phyloP scores from a whole-genome alignment of 257 asterid genomes.

The Euphrasia confusa region DNA sequence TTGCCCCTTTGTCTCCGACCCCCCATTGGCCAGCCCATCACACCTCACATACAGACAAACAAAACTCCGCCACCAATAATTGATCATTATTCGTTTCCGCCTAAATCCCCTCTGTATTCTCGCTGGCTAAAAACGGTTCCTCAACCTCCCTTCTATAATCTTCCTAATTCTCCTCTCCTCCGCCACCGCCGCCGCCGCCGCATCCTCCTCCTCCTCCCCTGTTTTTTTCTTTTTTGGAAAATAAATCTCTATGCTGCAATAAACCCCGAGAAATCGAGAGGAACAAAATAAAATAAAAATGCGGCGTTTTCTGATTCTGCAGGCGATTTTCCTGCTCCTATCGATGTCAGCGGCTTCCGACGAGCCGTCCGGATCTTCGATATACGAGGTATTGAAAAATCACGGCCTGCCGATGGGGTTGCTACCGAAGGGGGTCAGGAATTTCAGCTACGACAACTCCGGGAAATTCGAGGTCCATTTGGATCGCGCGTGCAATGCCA shows the following conservation, averaged over 20 bases:
- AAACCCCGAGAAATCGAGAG: constrained; percentile 9
- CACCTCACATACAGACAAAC: constrained; percentile 22
- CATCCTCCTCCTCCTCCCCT: constrained; percentile 3
- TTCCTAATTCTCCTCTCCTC: constrained; percentile 2
- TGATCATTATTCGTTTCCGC: constrained; percentile 34
- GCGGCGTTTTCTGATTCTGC: constrained; percentile 22
- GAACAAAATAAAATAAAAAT: constrained; percentile 18
- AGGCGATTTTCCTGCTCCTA: constrained; percentile 26
- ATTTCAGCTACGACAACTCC: constrained; percentile 53
- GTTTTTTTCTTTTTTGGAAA: too few relatives aligned
- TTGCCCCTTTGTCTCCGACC: not conserved
- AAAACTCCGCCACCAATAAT: constrained; percentile 46
- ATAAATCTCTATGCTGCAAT: constrained; percentile 24
- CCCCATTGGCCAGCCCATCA: constrained; percentile 17
- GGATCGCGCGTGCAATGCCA: constrained; percentile 81
- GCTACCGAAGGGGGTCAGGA: constrained; percentile 76
- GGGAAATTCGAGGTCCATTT: constrained; percentile 67
- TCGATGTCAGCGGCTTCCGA: constrained; percentile 14
- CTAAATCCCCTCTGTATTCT: constrained; percentile 44
- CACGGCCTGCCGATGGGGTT: constrained; percentile 87
- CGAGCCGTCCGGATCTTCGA: constrained; percentile 32
- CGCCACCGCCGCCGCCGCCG: constrained; percentile 10
- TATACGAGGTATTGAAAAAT: constrained; percentile 56
- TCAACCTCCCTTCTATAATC: constrained; percentile 17
- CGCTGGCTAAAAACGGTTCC: constrained; percentile 40